A percentile compares a stretch with the other conserved stretches of the same genome.
phyloP scores from a whole-genome alignment of 208 protist genomes.

The Wallacemonas sp. region DNA sequence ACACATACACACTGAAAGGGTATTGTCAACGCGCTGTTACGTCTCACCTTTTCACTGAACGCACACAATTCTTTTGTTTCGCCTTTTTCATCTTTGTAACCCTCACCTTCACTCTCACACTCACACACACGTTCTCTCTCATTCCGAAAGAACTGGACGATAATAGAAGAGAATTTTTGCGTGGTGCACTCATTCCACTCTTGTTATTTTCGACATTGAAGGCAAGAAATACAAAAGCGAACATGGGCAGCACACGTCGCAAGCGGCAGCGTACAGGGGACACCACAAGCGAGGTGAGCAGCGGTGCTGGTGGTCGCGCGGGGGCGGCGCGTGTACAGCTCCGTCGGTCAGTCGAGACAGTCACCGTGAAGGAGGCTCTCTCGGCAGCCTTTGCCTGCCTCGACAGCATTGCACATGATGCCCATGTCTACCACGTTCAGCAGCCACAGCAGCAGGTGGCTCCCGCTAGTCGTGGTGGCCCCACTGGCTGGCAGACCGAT shows the following conservation, averaged over 20 bases:
- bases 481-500: conserved; percentile 15
- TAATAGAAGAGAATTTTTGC: no score
- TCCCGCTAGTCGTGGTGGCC: no score
- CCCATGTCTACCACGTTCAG: conserved; percentile 34
- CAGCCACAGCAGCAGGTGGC: conserved; percentile 18
- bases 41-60: no score
- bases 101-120: no score
- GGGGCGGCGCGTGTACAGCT: background rate
- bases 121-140: no score
- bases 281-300: background rate
- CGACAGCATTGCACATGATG: conserved; percentile 54
- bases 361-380: conserved; percentile 30
- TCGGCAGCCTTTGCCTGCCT: conserved; percentile 30
- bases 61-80: no score
- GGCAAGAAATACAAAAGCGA: background rate
- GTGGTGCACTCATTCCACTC: no score
- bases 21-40: no score
- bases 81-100: no score
- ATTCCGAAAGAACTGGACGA: no score
- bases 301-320: background rate
- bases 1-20: no score
- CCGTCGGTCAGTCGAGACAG: conserved; percentile 4
- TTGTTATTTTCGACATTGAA: no score
- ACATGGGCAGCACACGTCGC: conserved; percentile 4
- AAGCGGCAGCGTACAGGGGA: conserved; percentile 1